Percentiles rank a stretch among this genome's conserved stretches.
phyloP scores from a whole-genome alignment of 1,139 yeast species.

The Fermentozyma sake region DNA sequence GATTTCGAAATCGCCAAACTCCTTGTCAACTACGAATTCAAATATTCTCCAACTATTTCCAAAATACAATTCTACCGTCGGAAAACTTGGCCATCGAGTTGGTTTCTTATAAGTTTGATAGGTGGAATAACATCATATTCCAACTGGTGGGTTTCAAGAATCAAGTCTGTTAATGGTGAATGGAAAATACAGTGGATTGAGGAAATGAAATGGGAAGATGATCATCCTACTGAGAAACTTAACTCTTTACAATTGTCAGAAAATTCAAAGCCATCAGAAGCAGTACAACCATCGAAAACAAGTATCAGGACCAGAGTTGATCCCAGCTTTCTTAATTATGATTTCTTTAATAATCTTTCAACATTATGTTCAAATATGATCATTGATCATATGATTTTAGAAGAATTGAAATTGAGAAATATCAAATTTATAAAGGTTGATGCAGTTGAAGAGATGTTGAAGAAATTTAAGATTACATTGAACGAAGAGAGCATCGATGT shows the following conservation, averaged over 20 bases:
- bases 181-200: constrained; percentile 58
- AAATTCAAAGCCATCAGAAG: too few relatives aligned
- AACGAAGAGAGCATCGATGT: constrained; percentile 1
- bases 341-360: constrained; percentile 46
- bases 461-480: constrained; percentile 6
- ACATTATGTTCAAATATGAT: constrained; percentile 54
- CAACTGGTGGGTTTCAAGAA: constrained; percentile 63
- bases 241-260: neutral
- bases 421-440: constrained; percentile 31
- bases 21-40: constrained; percentile 8
- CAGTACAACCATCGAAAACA: constrained; percentile 15
- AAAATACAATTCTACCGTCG: constrained; percentile 53
- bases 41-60: constrained; percentile 8
- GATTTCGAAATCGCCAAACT: constrained; percentile 30
- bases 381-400: constrained; percentile 59
- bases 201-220: constrained; percentile 13
- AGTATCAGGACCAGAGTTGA: too few relatives aligned
- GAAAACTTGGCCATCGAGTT: constrained; percentile 67
- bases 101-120: constrained; percentile 55
- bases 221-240: constrained; percentile 1
- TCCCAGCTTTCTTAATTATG: constrained; percentile 29
- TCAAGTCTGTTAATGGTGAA: constrained; percentile 55
- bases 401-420: constrained; percentile 47
- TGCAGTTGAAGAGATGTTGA: constrained; percentile 7
- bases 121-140: constrained; percentile 44